Evolutionary conservation across 78 protist species (phyloP).

Genomic region (Protostelium mycophagum): DNA sequence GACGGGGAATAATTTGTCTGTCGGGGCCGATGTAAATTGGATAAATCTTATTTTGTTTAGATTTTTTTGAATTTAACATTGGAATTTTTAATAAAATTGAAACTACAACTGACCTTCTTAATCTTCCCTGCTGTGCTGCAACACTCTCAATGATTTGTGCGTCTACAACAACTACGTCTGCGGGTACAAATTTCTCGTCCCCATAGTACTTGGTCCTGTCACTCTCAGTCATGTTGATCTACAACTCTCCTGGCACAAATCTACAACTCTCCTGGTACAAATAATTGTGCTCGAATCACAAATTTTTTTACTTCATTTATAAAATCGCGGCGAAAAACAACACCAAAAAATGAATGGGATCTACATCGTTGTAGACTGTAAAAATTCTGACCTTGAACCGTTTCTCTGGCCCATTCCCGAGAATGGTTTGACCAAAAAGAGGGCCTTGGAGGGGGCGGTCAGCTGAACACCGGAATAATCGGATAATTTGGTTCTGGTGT

Average conservation of each 20-base stretch:
- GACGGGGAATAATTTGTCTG: background rate
- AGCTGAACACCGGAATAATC: background rate
- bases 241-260: no score
- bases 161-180: background rate
- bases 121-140: background rate
- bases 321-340: no score
- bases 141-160: background rate
- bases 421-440: background rate
- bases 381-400: no score
- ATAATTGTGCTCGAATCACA: no score
- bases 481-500: background rate
- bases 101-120: background rate
- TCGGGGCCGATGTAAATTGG: background rate
- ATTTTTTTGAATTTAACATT: no score
- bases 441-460: background rate
- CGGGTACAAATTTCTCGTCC: background rate
- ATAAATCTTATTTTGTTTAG: background rate
- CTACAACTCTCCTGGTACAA: no score
- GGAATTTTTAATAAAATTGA: no score
- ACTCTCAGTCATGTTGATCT: no score
- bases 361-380: no score
- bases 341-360: no score
- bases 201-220: background rate
- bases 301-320: no score
- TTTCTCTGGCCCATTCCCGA: background rate